phyloP scores from a whole-genome alignment of 179 eudicot species.

The Beta macrorhiza region DNA sequence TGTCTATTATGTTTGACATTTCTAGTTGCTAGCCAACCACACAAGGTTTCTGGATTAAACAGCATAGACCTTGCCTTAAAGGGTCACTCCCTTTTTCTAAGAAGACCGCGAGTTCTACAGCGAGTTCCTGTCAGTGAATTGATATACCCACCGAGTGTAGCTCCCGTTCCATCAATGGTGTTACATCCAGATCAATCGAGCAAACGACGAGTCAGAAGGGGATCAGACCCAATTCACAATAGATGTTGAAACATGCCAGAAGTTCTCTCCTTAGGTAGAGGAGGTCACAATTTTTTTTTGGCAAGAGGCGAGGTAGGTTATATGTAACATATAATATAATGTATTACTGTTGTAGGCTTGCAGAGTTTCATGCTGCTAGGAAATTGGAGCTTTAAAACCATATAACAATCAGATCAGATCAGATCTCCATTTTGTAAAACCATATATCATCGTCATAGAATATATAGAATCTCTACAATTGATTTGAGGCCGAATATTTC shows the following conservation, averaged over 20 bases:
- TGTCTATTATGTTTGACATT: constrained; percentile 23
- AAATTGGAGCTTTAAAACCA: background rate
- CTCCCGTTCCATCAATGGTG: constrained; percentile 26
- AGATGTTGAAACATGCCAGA: constrained; percentile 28
- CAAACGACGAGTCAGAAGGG: constrained; percentile 37
- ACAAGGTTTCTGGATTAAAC: constrained; percentile 25
- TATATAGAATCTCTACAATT: constrained; percentile 9
- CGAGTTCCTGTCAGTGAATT: constrained; percentile 12
- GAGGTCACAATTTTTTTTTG: constrained; percentile 29
- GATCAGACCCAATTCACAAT: constrained; percentile 44
- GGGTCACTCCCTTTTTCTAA: constrained; percentile 14
- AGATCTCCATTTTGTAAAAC: constrained; percentile 29
- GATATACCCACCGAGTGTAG: constrained; percentile 24
- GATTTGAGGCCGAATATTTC: background rate
- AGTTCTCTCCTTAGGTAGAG: constrained; percentile 14
- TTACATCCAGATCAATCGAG: constrained; percentile 34
- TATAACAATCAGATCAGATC: constrained; percentile 13
- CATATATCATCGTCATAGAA: constrained; percentile 9
- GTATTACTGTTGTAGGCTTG: constrained; percentile 22
- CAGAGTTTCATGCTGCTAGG: constrained; percentile 14
- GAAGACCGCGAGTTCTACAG: constrained; percentile 24
- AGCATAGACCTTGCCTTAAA: constrained; percentile 34
- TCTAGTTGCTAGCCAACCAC: constrained; percentile 25
- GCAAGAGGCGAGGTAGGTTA: constrained; percentile 29
- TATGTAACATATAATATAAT: constrained; percentile 8